phyloP scores from a whole-genome alignment of 2,329 filamentous ascomycete genomes.

The Aaosphaeria arxii region DNA sequence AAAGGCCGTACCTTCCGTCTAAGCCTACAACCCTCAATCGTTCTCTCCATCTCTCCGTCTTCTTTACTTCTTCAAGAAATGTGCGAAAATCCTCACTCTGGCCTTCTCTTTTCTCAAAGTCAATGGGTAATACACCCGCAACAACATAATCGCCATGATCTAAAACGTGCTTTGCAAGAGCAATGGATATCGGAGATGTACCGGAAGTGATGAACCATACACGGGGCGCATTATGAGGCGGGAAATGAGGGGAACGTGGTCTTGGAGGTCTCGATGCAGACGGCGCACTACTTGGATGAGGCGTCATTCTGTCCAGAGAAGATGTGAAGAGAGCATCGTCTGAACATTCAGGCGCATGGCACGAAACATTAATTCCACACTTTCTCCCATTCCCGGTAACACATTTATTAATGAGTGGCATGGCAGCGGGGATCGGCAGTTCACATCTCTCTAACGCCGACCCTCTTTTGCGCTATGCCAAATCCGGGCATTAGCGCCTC shows the following conservation, averaged over 20 bases:
- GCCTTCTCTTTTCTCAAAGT: conserved; percentile 67
- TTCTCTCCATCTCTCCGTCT: conserved; percentile 76
- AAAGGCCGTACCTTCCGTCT: conserved; percentile 49
- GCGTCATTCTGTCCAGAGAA: conserved; percentile 9
- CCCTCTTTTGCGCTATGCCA: neutral
- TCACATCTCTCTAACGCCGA: neutral
- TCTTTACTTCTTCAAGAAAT: conserved; percentile 68
- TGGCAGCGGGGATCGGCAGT: neutral
- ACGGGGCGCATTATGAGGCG: conserved; percentile 65
- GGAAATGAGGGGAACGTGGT: conserved; percentile 51
- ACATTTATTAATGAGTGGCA: neutral
- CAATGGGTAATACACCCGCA: conserved; percentile 73
- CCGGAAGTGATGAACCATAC: conserved; percentile 92
- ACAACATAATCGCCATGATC: conserved; percentile 91
- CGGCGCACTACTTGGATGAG: conserved; percentile 7
- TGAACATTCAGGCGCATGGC: neutral
- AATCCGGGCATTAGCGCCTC: neutral
- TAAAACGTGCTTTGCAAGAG: conserved; percentile 76
- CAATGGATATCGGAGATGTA: conserved; percentile 79
- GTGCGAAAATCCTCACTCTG: conserved; percentile 76
- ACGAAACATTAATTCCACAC: neutral
- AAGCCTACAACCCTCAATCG: conserved; percentile 64
- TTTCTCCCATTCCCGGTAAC: too few relatives aligned
- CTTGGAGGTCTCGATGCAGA: conserved; percentile 28
- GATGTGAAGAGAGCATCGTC: neutral